Conservation (phyloP, 2,329 filamentous ascomycete species). For the Chrysosporium keratinophilum region DNA sequence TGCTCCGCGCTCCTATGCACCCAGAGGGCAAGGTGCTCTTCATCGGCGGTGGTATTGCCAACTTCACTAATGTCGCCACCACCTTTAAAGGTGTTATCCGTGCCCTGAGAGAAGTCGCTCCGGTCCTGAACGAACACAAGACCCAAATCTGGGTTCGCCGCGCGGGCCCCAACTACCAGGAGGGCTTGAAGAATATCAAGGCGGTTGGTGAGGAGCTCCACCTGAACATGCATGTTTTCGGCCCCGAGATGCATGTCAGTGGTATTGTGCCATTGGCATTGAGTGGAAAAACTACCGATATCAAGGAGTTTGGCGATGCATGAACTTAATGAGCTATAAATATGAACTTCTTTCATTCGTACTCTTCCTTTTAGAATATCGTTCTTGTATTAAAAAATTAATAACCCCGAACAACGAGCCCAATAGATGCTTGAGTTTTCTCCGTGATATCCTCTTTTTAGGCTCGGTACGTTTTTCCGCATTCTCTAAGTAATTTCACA, state of each 20-base stretch:
- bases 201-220: conserved; percentile 85
- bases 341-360: not conserved
- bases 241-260: conserved; percentile 76
- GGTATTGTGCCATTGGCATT: conserved; percentile 94
- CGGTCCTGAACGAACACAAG: conserved; percentile 85
- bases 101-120: conserved; percentile 80
- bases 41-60: conserved; percentile 99
- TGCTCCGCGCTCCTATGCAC: conserved; percentile 78
- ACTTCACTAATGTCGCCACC: conserved; percentile 99
- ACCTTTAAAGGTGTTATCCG: conserved; percentile 99
- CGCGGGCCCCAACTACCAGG: conserved; percentile 96
- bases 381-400: conserved; percentile 8
- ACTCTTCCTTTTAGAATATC: not conserved
- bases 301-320: conserved; percentile 50
- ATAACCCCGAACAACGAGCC: conserved; percentile 8
- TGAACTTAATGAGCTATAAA: conserved; percentile 14
- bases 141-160: conserved; percentile 92
- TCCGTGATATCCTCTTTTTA: not conserved
- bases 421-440: conserved; percentile 1
- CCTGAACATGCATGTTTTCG: conserved; percentile 86
- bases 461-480: not conserved
- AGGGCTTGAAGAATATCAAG: conserved; percentile 99
- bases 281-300: conserved; percentile 48
- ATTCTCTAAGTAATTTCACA: not conserved
- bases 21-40: conserved; percentile 96